phyloP scores from a whole-genome alignment of 306 rosid species.

The Castanospermum australe region DNA sequence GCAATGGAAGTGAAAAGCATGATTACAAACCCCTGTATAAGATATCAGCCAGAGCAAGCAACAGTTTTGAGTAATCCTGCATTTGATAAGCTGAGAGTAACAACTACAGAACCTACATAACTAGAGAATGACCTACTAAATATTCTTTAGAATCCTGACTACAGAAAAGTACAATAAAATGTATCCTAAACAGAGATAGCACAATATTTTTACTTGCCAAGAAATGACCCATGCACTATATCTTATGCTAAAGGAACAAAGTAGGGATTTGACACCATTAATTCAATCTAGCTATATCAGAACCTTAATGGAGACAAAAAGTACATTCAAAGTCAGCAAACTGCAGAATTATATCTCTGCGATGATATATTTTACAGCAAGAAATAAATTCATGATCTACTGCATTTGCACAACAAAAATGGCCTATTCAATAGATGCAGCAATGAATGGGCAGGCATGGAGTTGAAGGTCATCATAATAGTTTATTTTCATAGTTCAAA shows the following conservation, averaged over 20 bases:
- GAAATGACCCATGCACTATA: neutral
- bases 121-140: neutral
- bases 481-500: neutral
- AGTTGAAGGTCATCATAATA: neutral
- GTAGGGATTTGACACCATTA: neutral
- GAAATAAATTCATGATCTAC: neutral
- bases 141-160: neutral
- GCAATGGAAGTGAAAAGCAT: constrained; percentile 59
- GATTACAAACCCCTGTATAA: constrained; percentile 54
- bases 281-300: neutral
- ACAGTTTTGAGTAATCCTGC: neutral
- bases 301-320: neutral
- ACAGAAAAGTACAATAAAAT: neutral
- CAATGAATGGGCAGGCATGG: neutral
- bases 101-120: neutral
- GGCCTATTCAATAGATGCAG: neutral
- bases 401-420: neutral
- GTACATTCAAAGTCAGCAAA: neutral
- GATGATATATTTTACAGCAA: neutral
- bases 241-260: neutral
- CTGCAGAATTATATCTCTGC: neutral
- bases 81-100: constrained; percentile 10
- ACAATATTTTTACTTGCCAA: neutral
- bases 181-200: neutral
- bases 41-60: constrained; percentile 12